A percentile compares a stretch with the other conserved stretches of the same genome.
Evolutionary conservation across 768 basidiomycete species (phyloP).

Genomic region (Ramaria rubella): DNA sequence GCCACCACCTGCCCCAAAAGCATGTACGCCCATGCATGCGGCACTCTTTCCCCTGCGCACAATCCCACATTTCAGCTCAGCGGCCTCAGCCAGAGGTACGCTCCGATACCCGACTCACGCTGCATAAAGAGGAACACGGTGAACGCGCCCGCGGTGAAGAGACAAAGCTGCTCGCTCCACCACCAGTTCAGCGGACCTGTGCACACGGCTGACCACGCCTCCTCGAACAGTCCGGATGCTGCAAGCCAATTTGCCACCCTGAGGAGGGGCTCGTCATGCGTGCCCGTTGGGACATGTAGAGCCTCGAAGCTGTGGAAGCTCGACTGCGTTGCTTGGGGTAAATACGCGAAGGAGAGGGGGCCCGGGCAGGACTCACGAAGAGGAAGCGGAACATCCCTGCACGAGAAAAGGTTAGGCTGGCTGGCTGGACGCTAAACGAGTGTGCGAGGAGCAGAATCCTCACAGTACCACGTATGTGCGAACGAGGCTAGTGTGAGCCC

Average conservation of each 20-base stretch:
- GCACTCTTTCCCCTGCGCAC: conserved; percentile 36
- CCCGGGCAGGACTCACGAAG: conserved; percentile 25
- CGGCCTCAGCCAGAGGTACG: not conserved
- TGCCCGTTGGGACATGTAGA: not conserved
- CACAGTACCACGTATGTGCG: conserved; percentile 47
- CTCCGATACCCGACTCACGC: conserved; percentile 31
- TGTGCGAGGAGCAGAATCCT: conserved; percentile 14
- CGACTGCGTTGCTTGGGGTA: conserved; percentile 38
- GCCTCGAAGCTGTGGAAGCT: conserved; percentile 44
- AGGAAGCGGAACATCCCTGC: conserved; percentile 46
- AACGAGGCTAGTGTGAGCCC: conserved; percentile 32
- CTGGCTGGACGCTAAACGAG: too few relatives aligned
- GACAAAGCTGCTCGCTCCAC: conserved; percentile 62
- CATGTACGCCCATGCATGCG: conserved; percentile 61
- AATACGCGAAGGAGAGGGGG: not conserved
- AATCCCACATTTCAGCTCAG: conserved; percentile 11
- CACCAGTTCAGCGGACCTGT: conserved; percentile 50
- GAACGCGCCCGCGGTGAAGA: conserved; percentile 53
- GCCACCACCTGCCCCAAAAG: conserved; percentile 67
- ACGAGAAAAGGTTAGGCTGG: not conserved
- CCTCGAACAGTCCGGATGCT: conserved; percentile 51
- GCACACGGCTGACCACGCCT: conserved; percentile 46
- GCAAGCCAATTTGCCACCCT: conserved; percentile 49
- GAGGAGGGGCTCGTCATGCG: conserved; percentile 9
- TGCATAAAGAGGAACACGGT: conserved; percentile 44